Evolutionary conservation across 805 yeast genomes (phyloP), one percentile per base, ranked within the genome.

Genomic region (Cyberlindnera americana): DNA sequence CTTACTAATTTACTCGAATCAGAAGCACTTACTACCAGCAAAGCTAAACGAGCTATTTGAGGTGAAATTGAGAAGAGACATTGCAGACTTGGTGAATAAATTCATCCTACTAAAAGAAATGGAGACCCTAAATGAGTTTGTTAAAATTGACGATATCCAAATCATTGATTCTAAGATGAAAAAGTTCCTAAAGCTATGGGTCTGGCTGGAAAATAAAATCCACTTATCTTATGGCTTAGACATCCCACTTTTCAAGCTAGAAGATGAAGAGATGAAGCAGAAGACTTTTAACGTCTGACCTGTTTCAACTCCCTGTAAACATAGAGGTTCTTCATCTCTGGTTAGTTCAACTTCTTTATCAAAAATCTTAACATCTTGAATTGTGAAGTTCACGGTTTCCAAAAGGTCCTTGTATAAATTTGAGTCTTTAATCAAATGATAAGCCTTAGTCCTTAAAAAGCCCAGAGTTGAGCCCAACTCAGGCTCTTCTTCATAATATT

Each of bases 41-140:
- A 76, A 75, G 46, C 62, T 87, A 46, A 64, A 72, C 32, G 65
- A 65, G 17, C 61, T 86, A 29, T 69, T 83, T 56, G 78, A 83
- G 45, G 60, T 81, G 29, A 69, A 78, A 27, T 59, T 83, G 47
- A 67, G 95, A 37, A 64, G 69, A 14, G 79, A 77, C 41, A 79
- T 91, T 40, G 85, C 89, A 10, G 70, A 77, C 26, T 57, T 79
- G 27, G 88, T 89, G 11, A 89, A 89, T 60, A 72, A 72, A 51
- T 78, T 81, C 5, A 77, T 84, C 7, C 61, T 85, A 2, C 23
- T 47, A 24, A 48, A 44, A 19, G 50, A 43, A 38, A 33, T 42
- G 18, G 45, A 50, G 22, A 44, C 44, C 25, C 13, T 50, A 19
- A 28, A 43, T 10, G 50, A 48, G 19, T 44, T 43, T 12, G n/a